Evolutionary conservation across 495 filamentous ascomycete species (phyloP).

Genomic region (Cercophora newfieldiana): DNA sequence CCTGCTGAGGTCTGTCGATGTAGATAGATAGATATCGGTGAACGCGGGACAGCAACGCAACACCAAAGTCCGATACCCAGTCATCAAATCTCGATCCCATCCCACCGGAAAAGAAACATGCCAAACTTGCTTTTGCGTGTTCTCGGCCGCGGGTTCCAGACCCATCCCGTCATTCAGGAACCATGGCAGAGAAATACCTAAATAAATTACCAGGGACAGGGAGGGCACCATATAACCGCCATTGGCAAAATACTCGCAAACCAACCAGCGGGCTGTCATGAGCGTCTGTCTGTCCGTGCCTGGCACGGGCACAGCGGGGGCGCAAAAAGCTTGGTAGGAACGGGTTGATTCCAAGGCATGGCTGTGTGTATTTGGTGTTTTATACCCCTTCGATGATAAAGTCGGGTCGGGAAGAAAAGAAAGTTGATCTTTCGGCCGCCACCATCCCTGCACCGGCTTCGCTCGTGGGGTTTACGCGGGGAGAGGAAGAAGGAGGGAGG

Average conservation of each 20-base stretch:
- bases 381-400: not conserved
- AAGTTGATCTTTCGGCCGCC: not conserved
- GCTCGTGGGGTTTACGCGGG: not conserved
- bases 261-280: not conserved
- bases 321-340: slow-evolving; percentile 3
- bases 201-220: slow-evolving; percentile 2
- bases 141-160: not conserved
- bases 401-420: not conserved
- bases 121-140: not conserved
- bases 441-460: not conserved
- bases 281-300: not conserved
- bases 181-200: not conserved
- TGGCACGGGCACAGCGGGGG: not conserved
- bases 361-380: not conserved
- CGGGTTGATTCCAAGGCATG: not conserved
- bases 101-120: not conserved
- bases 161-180: not conserved
- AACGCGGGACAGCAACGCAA: not conserved
- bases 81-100: not conserved
- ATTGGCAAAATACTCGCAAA: not conserved
- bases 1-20: not conserved
- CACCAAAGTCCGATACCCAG: not conserved
- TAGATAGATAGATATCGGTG: not conserved
- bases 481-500: slow-evolving; percentile 5
- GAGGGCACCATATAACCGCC: slow-evolving; percentile 1